Evolutionary conservation across 768 basidiomycete species (phyloP).

Genomic region (Russula griseocarnosa): DNA sequence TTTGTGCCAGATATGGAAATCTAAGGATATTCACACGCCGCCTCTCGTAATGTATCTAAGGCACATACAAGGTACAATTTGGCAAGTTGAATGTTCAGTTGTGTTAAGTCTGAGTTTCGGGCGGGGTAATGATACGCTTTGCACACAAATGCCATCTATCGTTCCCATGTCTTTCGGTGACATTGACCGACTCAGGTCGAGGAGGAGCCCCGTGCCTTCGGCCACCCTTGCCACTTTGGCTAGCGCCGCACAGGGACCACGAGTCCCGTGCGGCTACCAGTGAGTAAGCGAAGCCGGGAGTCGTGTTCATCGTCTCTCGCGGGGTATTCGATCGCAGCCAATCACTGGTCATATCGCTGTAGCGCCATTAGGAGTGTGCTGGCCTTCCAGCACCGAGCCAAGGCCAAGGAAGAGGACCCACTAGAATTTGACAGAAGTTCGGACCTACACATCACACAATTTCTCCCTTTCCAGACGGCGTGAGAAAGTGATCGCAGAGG

Average conservation of each 20-base stretch:
- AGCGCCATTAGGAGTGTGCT: neutral
- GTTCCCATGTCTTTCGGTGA: neutral
- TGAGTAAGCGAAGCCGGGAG: conserved; percentile 5
- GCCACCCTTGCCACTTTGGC: neutral
- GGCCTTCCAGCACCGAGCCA: neutral
- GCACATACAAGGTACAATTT: conserved; percentile 2
- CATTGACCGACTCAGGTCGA: neutral
- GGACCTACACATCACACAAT: conserved; percentile 1
- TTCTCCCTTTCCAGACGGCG: conserved; percentile 8
- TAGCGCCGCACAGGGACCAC: conserved; percentile 4
- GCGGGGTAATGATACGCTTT: neutral
- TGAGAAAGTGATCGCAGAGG: conserved; percentile 2
- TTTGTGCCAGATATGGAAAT: conserved; percentile 4
- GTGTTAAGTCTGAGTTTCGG: neutral
- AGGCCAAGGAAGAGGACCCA: neutral
- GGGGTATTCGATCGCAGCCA: conserved; percentile 15
- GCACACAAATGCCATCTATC: neutral
- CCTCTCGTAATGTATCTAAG: conserved; percentile 9
- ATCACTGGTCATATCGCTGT: conserved; percentile 1
- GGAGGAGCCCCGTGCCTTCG: neutral
- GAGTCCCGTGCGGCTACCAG: neutral
- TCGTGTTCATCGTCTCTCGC: conserved; percentile 6
- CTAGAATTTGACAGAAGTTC: neutral
- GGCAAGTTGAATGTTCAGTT: neutral
- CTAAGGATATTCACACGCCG: neutral